Percentiles rank a stretch among this genome's conserved stretches.
These are phyloP conservation scores for Sedum album DNA, from an alignment of 164 flowering plant species.

Conservation along the genomic window DNA sequence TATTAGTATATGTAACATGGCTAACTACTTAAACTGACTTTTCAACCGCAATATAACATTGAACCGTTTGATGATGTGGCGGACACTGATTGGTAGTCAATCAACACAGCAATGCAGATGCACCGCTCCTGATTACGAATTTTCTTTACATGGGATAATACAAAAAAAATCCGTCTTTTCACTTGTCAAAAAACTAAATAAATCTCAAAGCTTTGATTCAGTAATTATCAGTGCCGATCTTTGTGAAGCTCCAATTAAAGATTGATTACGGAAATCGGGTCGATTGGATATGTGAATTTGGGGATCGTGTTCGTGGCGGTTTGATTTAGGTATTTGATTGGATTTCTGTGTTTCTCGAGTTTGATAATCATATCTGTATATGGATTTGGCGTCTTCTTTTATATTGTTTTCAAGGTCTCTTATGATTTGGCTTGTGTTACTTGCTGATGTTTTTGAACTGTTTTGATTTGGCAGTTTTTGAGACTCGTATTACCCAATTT, in stretches of 20 bases:
- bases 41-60: background rate
- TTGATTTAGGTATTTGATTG: background rate
- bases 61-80: background rate
- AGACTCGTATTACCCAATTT: background rate
- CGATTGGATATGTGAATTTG: constrained; percentile 1
- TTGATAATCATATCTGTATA: background rate
- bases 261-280: background rate
- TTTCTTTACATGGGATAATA: background rate
- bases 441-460: background rate
- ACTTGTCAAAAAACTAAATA: background rate
- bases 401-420: background rate
- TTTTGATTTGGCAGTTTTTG: background rate
- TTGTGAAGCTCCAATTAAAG: background rate
- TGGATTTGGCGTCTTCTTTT: background rate
- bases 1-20: background rate
- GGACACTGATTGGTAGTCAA: background rate
- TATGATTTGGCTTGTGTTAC: background rate
- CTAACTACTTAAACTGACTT: background rate
- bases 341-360: background rate
- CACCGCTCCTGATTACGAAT: background rate
- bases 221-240: background rate
- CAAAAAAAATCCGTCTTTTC: background rate
- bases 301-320: background rate
- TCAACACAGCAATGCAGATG: background rate
- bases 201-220: background rate